Percentiles rank a stretch among this genome's conserved stretches.
Conservation (phyloP, 2,329 filamentous ascomycete species). For the Penicillium oxalicum region DNA sequence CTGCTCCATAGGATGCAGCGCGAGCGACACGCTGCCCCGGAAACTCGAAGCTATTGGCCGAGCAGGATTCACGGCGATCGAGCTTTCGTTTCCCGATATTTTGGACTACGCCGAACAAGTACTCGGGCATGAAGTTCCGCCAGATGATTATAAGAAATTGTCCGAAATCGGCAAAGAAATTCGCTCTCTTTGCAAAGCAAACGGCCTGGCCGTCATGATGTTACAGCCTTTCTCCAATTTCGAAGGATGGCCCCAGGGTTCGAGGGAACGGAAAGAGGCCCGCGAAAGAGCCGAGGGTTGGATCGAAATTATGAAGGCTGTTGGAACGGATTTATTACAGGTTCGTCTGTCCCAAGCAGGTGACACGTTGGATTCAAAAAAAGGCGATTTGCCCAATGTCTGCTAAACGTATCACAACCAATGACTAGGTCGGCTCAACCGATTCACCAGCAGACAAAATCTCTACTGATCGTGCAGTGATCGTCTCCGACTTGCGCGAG, state of each 20-base stretch:
- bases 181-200: slow-evolving; percentile 48
- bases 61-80: slow-evolving; percentile 56
- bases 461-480: slow-evolving; percentile 43
- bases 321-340: slow-evolving; percentile 65
- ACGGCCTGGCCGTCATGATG: slow-evolving; percentile 59
- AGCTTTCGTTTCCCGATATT: slow-evolving; percentile 70
- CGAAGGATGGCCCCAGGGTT: slow-evolving; percentile 63
- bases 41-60: slow-evolving; percentile 37
- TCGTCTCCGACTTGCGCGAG: slow-evolving; percentile 57
- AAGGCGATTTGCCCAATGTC: not conserved
- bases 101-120: slow-evolving; percentile 54
- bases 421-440: slow-evolving; percentile 53
- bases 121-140: slow-evolving; percentile 46
- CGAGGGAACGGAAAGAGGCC: slow-evolving; percentile 54
- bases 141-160: slow-evolving; percentile 56
- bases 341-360: slow-evolving; percentile 33
- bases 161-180: slow-evolving; percentile 51
- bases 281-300: slow-evolving; percentile 60
- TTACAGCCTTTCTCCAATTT: slow-evolving; percentile 72
- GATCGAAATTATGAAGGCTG: slow-evolving; percentile 65
- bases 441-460: slow-evolving; percentile 55
- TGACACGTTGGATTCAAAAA: too few relatives aligned
- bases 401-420: not conserved
- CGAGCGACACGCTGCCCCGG: slow-evolving; percentile 30
- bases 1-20: slow-evolving; percentile 37